Percentiles rank a stretch among this genome's conserved stretches.
Conservation (phyloP, 257 asterid genomes). For the Rauvolfia tetraphylla region DNA sequence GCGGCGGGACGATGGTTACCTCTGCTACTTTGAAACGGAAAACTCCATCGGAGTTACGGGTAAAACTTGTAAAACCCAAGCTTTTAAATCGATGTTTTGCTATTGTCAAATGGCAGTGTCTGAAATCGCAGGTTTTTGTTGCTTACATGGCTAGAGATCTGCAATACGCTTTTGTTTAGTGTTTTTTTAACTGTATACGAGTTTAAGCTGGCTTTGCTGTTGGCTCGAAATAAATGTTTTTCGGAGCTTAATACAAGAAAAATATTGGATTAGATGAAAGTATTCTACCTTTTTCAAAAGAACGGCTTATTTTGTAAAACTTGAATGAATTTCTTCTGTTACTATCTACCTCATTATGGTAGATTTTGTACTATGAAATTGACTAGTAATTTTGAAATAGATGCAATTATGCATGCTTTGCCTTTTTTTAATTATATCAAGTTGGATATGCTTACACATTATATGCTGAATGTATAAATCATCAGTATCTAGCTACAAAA, state of each 20-base stretch:
- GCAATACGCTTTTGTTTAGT: not conserved
- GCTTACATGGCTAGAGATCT: not conserved
- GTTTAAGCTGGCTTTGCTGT: not conserved
- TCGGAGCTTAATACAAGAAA: not conserved
- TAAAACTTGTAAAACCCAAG: conserved; percentile 24
- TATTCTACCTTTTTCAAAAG: not conserved
- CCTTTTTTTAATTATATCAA: not conserved
- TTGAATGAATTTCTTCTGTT: not conserved
- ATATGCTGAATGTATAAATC: not conserved
- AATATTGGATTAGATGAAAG: not conserved
- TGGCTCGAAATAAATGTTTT: not conserved
- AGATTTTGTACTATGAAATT: not conserved
- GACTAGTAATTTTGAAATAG: not conserved
- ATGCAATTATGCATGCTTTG: not conserved
- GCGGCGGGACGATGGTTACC: conserved; percentile 47
- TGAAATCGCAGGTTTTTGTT: not conserved
- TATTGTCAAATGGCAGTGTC: not conserved
- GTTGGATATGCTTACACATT: not conserved
- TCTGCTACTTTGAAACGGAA: conserved; percentile 58
- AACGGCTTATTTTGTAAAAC: not conserved
- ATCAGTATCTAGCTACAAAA: not conserved
- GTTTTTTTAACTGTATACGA: not conserved
- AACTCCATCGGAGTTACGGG: conserved; percentile 85
- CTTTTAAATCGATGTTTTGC: conserved; percentile 1
- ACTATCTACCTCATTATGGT: not conserved